These are phyloP conservation scores for Ophioceras dolichostomum DNA, from an alignment of 2,329 filamentous ascomycete species.

Conservation along the genomic window DNA sequence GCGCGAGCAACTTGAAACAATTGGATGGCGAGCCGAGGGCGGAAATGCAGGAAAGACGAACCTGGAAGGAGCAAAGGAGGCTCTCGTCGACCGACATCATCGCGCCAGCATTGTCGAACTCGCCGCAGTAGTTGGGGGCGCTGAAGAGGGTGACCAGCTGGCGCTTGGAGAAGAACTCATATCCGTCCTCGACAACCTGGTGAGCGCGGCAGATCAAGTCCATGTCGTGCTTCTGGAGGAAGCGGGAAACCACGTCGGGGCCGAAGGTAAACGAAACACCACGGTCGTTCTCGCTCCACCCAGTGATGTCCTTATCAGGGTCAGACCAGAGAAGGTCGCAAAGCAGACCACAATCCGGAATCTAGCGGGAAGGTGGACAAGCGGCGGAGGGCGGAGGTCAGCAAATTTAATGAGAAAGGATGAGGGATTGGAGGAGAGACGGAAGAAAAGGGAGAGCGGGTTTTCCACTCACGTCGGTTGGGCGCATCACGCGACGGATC, in stretches of 20 bases:
- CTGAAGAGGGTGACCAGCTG: conserved; percentile 96
- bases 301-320: conserved; percentile 97
- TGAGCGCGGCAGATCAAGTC: conserved; percentile 97
- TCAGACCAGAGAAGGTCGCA: conserved; percentile 98
- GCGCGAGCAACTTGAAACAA: too few relatives aligned
- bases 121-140: conserved; percentile 97
- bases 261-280: conserved; percentile 98
- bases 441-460: conserved; percentile 11
- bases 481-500: conserved; percentile 96
- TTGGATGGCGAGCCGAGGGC: too few relatives aligned
- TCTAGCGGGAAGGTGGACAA: conserved; percentile 33
- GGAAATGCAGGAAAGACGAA: conserved; percentile 27
- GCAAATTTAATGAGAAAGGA: too few relatives aligned
- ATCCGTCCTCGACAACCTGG: conserved; percentile 97
- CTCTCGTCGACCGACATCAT: conserved; percentile 99
- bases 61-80: conserved; percentile 97
- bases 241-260: conserved; percentile 90
- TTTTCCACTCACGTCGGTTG: conserved; percentile 83
- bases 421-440: background rate
- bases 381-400: too few relatives aligned
- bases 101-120: conserved; percentile 97
- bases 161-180: conserved; percentile 98
- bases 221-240: conserved; percentile 99
- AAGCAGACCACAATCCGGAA: conserved; percentile 92
- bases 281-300: conserved; percentile 98